Base-by-base conservation (phyloP, 2,329 filamentous ascomycete species). In the Neonectria sp. region DNA sequence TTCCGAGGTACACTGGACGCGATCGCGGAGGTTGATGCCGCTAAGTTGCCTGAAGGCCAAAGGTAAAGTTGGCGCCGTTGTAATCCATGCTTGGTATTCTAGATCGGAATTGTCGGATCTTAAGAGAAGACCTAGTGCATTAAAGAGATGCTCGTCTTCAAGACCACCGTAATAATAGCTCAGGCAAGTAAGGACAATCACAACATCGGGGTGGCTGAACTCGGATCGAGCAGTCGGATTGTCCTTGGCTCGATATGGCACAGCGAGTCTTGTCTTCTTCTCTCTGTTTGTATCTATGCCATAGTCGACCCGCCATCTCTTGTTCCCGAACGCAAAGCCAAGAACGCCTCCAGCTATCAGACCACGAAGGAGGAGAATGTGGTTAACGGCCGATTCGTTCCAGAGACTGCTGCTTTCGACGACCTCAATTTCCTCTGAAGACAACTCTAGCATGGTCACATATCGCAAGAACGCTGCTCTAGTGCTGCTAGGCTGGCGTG, bases 241-340 rank as follows among this genome's bases (percentile, higher is more conserved):
- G 17, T 43, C 40, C 8, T 43, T 43, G 40, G 40, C 40, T 43
- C 40, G 40, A 21, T 21, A 43, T 0, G 40, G 40, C 40, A 43
- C 40, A 21, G 17, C 17, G 6, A 43, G 40, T 6, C 15, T 21
- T 2, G 40, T 43, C 3, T 8, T 43, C 3, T 43, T 43, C 40
- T 43, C 40, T 21, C 40, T 43, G 17, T 8, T 43, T n/a, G 17
- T 2, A 17, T 43, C 40, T 21, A 9, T 43, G 3, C 40, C 40
- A 8, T 43, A 93, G 60, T 92, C 86, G 0, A 93, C 90, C 2
- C 86, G 79, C 88, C 89, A 93, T 2, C 90, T 81, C 72, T 92
- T 93, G 13, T 86, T 77, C 0, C 79, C 77, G 0, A 93, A 79
- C 0, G 80, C 81, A 62, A 90, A 91, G 0, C 71, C 71, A 0